A percentile compares a stretch with the other conserved stretches of the same genome.
phyloP scores from a whole-genome alignment of 352 stramenopile genomes.

The Globisporangium spinosum region DNA sequence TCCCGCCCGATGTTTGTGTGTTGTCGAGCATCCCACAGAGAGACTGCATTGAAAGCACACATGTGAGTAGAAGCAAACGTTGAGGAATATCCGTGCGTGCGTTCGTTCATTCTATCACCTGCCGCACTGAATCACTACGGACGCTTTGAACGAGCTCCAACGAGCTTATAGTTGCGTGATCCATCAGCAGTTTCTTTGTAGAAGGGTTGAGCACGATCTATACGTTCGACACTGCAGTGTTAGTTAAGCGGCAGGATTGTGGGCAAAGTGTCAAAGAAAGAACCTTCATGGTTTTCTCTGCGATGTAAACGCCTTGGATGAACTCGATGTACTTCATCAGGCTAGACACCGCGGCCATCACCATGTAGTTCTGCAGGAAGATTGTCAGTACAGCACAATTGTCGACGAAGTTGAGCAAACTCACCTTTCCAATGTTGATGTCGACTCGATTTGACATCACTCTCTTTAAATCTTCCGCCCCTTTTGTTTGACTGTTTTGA shows the following conservation, averaged over 20 bases:
- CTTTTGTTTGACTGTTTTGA: conserved; percentile 67
- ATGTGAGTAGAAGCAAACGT: not conserved
- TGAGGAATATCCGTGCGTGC: not conserved
- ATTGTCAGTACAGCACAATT: not conserved
- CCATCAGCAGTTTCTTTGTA: conserved; percentile 71
- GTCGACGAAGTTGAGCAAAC: not conserved
- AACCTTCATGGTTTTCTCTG: conserved; percentile 80
- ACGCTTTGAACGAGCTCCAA: conserved; percentile 68
- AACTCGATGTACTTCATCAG: conserved; percentile 86
- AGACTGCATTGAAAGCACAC: conserved; percentile 32
- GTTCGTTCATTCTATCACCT: conserved; percentile 20
- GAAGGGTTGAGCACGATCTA: conserved; percentile 78
- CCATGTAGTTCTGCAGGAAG: conserved; percentile 66
- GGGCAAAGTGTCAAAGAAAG: not conserved
- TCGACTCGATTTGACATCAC: conserved; percentile 82
- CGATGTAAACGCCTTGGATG: conserved; percentile 85
- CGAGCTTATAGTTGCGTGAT: conserved; percentile 72
- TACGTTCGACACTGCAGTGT: not conserved
- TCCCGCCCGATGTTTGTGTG: conserved; percentile 71
- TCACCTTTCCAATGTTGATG: conserved; percentile 72
- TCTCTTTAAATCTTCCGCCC: conserved; percentile 78
- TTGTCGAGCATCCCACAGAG: conserved; percentile 77
- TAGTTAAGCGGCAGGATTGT: not conserved
- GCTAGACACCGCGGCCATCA: conserved; percentile 76
- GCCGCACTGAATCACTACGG: conserved; percentile 43